Evolutionary conservation across 345 rosid species (phyloP), one percentile per base, ranked within the genome.

Genomic region (Raphanus raphanistrum): DNA sequence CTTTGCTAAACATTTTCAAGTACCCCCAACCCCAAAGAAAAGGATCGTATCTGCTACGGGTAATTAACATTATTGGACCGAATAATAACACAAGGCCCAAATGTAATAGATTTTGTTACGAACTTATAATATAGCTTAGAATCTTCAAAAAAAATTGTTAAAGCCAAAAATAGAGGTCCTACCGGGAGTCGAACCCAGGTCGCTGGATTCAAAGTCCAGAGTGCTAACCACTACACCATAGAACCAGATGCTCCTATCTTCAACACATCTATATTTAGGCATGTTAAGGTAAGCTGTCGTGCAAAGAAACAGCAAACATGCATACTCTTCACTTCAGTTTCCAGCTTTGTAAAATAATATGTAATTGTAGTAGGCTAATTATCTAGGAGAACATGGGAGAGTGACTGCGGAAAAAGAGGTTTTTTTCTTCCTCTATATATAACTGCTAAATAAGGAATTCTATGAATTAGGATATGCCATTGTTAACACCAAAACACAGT

Each of bases 181-280:
- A 89, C 91, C 92, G 96, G 92, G 92, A 90, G 89, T 95, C 96
- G 92, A 91, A 88, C 96, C 93, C 96, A 89, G 94, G 93, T 90
- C 90, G 88, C 97, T 87, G 89, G 98, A 92, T 95, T 91, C 98
- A 90, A 91, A 90, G 93, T 91, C 94, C 98, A 89, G 89, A 93
- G 94, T 92, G 98, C 96, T 93, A 91, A 93, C 99, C 97, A 91
- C 95, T 88, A 91, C 96, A 93, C 98, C 97, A 90, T 88, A 87
- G 90, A 94, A 90, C 92, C 95, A 1, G 48, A 60, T 73, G 65
- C 0, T 2, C 2, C 0, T 0, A 0, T 0, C 0, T 0, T 11
- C 7, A 35, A 15, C 28, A n/a, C 0, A 3, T 16, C 6, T 0
- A 2, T 33, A 63, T 6, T n/a, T 50, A 50, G 1, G n/a, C 8